Percentiles rank a stretch among this genome's conserved stretches.
These are phyloP conservation scores for Termitomyces titanicus DNA, from an alignment of 768 basidiomycete genomes.

Conservation along the genomic window DNA sequence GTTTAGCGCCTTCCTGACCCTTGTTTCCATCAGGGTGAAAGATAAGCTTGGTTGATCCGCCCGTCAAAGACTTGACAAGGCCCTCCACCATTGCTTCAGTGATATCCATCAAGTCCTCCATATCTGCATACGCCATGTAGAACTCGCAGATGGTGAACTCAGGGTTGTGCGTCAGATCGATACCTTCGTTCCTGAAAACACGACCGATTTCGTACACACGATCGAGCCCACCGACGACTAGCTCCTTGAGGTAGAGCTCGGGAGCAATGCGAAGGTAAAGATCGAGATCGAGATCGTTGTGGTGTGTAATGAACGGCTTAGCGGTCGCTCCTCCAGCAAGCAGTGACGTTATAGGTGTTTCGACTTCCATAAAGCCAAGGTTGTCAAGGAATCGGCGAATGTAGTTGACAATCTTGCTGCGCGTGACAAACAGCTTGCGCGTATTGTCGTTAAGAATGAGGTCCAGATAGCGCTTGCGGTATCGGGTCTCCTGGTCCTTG, in stretches of 20 bases:
- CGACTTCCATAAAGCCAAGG: constrained; percentile 96
- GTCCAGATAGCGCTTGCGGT: constrained; percentile 98
- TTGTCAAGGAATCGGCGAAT: constrained; percentile 85
- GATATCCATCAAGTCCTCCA: constrained; percentile 98
- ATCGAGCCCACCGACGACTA: constrained; percentile 95
- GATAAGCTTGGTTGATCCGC: constrained; percentile 71
- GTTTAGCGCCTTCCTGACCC: constrained; percentile 56
- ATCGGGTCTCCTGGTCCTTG: constrained; percentile 96
- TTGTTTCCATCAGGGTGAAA: constrained; percentile 97
- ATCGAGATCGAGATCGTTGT: constrained; percentile 97
- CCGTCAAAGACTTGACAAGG: constrained; percentile 82
- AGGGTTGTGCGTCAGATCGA: constrained; percentile 98
- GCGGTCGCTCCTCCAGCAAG: constrained; percentile 97
- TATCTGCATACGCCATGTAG: constrained; percentile 99
- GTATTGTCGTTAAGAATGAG: constrained; percentile 92
- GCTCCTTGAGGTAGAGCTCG: constrained; percentile 96
- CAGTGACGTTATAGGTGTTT: constrained; percentile 97
- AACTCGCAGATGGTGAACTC: constrained; percentile 99
- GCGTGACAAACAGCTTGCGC: constrained; percentile 86
- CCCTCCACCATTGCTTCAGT: constrained; percentile 90
- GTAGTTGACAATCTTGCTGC: constrained; percentile 89
- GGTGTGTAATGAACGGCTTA: constrained; percentile 98
- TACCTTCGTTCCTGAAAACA: constrained; percentile 97
- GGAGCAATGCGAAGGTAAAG: constrained; percentile 97
- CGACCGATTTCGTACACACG: constrained; percentile 98